These are phyloP conservation scores for Rossbeevera mucosa DNA, from an alignment of 768 basidiomycete species.

Conservation along the genomic window DNA sequence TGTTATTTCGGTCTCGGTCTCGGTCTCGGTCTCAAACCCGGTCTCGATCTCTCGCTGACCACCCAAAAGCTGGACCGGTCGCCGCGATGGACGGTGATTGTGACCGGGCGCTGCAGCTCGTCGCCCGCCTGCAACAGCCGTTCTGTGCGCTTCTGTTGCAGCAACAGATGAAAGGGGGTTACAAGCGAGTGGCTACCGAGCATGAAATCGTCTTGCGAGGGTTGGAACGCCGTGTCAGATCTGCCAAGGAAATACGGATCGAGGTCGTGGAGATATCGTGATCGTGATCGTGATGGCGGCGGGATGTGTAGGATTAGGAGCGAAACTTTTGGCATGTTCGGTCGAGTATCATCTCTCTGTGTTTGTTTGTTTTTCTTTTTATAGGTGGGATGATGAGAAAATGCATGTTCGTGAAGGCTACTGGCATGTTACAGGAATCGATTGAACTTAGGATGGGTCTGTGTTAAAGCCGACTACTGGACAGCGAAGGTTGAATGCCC, in stretches of 20 bases:
- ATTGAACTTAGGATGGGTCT: too few relatives aligned
- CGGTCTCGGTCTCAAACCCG: too few relatives aligned
- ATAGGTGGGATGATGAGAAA: too few relatives aligned
- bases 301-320: neutral
- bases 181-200: neutral
- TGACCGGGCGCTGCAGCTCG: constrained; percentile 1
- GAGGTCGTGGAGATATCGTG: neutral
- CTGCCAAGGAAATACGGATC: neutral
- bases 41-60: too few relatives aligned
- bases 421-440: too few relatives aligned
- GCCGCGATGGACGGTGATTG: neutral
- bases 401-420: too few relatives aligned
- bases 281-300: neutral
- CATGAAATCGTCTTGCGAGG: neutral
- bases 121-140: constrained; percentile 7
- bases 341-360: too few relatives aligned
- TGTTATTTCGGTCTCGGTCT: neutral
- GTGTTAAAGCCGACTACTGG: too few relatives aligned
- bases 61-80: too few relatives aligned
- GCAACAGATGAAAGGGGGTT: neutral
- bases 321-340: too few relatives aligned
- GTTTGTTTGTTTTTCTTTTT: too few relatives aligned
- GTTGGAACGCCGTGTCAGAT: neutral
- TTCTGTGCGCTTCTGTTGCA: constrained; percentile 7
- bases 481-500: neutral